A percentile compares a stretch with the other conserved stretches of the same genome.
phyloP scores from a whole-genome alignment of 768 basidiomycete species.

The Boletellus emodensis region DNA sequence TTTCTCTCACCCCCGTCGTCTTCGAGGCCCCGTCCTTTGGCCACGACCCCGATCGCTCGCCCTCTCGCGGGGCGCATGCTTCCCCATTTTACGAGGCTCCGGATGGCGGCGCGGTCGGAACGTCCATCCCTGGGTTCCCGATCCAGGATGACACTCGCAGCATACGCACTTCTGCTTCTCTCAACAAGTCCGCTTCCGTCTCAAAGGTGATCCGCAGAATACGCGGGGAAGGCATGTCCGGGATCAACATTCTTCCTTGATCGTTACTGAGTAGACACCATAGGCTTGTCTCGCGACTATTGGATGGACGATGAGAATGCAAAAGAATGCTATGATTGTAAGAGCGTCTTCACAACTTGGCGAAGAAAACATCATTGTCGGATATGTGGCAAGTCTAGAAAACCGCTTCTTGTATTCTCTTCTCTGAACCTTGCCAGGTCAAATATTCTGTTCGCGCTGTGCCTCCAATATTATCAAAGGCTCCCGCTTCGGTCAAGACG shows the following conservation, averaged over 20 bases:
- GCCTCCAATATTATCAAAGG: constrained; percentile 97
- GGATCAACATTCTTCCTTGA: constrained; percentile 1
- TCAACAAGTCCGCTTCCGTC: constrained; percentile 76
- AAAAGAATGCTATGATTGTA: constrained; percentile 95
- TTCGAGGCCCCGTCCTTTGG: constrained; percentile 73
- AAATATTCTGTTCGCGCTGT: constrained; percentile 96
- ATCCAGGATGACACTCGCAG: constrained; percentile 90
- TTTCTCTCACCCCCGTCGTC: constrained; percentile 82
- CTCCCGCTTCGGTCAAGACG: constrained; percentile 86
- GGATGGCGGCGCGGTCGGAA: constrained; percentile 59
- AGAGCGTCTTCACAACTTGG: constrained; percentile 92
- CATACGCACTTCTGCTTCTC: constrained; percentile 67
- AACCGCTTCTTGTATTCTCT: not conserved
- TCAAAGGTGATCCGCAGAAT: constrained; percentile 89
- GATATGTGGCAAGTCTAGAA: constrained; percentile 70
- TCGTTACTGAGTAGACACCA: constrained; percentile 6
- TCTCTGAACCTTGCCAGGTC: constrained; percentile 48
- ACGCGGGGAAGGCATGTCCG: constrained; percentile 73
- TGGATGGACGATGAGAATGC: constrained; percentile 99
- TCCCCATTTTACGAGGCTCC: constrained; percentile 52
- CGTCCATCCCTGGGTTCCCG: constrained; percentile 87
- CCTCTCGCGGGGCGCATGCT: constrained; percentile 47
- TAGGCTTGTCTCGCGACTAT: constrained; percentile 88
- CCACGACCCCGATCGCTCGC: constrained; percentile 57
- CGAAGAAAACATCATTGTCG: constrained; percentile 96